phyloP scores from a whole-genome alignment of 179 eudicot species.

The Spergularia azorica region DNA sequence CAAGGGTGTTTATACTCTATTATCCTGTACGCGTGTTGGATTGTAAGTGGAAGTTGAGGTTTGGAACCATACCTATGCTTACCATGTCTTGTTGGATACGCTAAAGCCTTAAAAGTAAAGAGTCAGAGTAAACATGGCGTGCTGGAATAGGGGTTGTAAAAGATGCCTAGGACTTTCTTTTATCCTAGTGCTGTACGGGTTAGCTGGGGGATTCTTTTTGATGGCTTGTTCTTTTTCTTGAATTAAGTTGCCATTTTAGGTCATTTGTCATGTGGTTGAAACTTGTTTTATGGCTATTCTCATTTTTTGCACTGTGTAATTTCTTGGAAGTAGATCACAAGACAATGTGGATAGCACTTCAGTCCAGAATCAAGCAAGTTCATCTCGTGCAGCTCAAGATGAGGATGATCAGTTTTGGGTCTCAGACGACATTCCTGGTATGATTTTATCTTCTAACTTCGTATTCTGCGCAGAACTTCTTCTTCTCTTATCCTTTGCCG shows the following conservation, averaged over 20 bases:
- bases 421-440: conserved; percentile 85
- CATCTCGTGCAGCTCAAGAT: conserved; percentile 42
- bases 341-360: conserved; percentile 51
- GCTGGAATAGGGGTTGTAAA: not conserved
- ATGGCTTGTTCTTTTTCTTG: not conserved
- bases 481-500: not conserved
- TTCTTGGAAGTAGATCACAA: conserved; percentile 35
- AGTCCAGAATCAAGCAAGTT: conserved; percentile 53
- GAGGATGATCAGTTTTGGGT: conserved; percentile 78
- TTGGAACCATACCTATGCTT: too few species aligned
- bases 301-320: not conserved
- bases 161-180: not conserved
- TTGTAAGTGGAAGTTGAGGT: too few species aligned
- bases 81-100: too few species aligned
- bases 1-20: too few species aligned
- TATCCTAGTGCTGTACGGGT: not conserved
- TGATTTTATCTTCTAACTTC: conserved; percentile 3
- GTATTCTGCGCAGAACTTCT: not conserved
- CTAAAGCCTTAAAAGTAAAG: too few species aligned
- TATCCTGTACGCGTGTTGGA: too few species aligned
- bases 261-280: not conserved
- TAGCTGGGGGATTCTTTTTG: not conserved
- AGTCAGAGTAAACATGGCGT: not conserved
- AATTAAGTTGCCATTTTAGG: not conserved
- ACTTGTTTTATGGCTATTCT: not conserved